Evolutionary conservation across 306 rosid species (phyloP).

Genomic region (Cercis canadensis): DNA sequence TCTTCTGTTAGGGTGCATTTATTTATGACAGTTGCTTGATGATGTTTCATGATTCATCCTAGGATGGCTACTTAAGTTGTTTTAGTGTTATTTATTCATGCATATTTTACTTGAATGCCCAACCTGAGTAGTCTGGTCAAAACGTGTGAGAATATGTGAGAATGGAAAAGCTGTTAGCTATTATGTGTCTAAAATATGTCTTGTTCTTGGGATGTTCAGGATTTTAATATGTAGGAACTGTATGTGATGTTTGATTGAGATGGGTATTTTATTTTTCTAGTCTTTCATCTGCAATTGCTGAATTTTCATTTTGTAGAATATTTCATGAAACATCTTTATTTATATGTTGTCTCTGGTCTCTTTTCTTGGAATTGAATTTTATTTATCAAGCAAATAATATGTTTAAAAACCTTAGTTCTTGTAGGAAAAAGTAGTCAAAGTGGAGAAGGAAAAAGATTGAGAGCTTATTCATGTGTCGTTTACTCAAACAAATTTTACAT

Average conservation of each 20-base stretch:
- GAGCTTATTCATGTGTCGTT: conserved; percentile 17
- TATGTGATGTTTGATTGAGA: conserved; percentile 1
- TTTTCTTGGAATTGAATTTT: background rate
- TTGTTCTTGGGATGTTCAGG: conserved; percentile 8
- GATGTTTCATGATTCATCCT: conserved; percentile 21
- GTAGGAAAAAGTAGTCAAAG: conserved; percentile 6
- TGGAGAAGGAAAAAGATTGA: conserved; percentile 16
- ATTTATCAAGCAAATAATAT: too few species aligned
- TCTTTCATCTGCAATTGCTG: conserved; percentile 18
- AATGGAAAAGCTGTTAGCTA: conserved; percentile 12
- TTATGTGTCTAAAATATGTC: conserved; percentile 4
- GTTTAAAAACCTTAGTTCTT: conserved; percentile 8
- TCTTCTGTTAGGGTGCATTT: background rate
- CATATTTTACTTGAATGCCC: background rate
- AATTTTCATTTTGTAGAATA: conserved; percentile 6
- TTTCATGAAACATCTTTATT: conserved; percentile 12
- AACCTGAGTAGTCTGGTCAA: conserved; percentile 17
- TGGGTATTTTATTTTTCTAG: background rate
- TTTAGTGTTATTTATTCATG: conserved; percentile 16
- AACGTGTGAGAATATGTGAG: too few species aligned
- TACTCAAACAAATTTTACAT: too few species aligned
- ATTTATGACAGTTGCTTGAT: conserved; percentile 24
- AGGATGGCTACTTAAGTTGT: conserved; percentile 13
- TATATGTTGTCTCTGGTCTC: background rate
- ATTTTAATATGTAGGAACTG: conserved; percentile 6